These are phyloP conservation scores for Kazachstania viticola DNA, from an alignment of 805 yeast species.

Conservation along the genomic window DNA sequence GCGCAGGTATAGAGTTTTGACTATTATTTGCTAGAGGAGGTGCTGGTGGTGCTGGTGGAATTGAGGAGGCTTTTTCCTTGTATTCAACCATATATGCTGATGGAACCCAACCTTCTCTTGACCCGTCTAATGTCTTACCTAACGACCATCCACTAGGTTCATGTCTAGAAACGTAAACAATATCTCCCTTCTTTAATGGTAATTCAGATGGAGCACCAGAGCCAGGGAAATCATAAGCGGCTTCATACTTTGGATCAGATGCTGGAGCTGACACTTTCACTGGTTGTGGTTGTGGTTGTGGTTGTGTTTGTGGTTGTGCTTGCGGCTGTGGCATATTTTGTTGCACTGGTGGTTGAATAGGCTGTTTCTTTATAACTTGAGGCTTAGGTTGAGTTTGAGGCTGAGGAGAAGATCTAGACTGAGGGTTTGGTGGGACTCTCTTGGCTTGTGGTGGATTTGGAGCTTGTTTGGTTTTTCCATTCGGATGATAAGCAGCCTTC, in stretches of 20 bases:
- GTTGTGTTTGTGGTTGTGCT: conserved; percentile 5
- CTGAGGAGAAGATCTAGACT: conserved; percentile 27
- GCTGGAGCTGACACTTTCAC: conserved; percentile 53
- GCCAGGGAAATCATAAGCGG: conserved; percentile 82
- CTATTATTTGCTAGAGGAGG: conserved; percentile 4
- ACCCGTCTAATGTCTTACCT: conserved; percentile 64
- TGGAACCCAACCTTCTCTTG: conserved; percentile 94
- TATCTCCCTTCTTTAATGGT: conserved; percentile 65
- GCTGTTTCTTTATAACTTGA: conserved; percentile 5
- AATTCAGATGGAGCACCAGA: conserved; percentile 72
- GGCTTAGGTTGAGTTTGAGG: conserved; percentile 9
- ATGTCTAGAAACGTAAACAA: conserved; percentile 58
- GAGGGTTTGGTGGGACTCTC: conserved; percentile 4
- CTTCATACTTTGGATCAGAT: conserved; percentile 67
- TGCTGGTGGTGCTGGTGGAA: conserved; percentile 30
- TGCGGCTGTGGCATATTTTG: too few species aligned
- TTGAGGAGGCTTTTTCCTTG: conserved; percentile 19
- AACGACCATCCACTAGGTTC: conserved; percentile 92
- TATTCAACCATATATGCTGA: conserved; percentile 73
- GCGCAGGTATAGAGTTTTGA: conserved; percentile 1
- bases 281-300: conserved; percentile 60
- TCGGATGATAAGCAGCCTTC: conserved; percentile 26
- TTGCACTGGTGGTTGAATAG: too few species aligned
- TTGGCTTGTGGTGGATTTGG: conserved; percentile 8
- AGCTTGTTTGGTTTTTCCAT: conserved; percentile 19